Evolutionary conservation across 768 basidiomycete genomes (phyloP), one percentile per base, ranked within the genome.

Genomic region (Leccinum fibrillosum): DNA sequence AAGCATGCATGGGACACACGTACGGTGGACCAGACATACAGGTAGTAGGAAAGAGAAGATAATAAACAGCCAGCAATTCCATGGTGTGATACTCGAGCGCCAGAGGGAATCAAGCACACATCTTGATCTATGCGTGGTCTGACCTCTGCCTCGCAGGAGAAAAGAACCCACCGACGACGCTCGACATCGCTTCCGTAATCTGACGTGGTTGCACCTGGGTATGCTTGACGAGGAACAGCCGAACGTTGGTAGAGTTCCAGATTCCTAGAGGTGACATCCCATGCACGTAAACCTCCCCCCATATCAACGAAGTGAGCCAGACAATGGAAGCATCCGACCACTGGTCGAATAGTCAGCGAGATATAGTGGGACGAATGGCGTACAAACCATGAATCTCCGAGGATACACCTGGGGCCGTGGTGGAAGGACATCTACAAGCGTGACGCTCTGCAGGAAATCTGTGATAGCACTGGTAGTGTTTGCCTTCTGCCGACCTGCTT

Each of bases 261-360:
- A 95, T 85, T 12, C 90, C 92, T 23, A 94, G 77, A 1, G 90
- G 89, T 2, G 87, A 84, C 85, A 95, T 90, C 5, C 88, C 90
- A 49, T 89, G 87, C 21, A 97, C 89, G 69, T 95, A 99, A 19
- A 96, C 83, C 69, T 95, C 92, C 42, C 97, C 95, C 94, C 96
- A 99, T 21, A 95, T 86, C 54, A 98, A 75, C 1, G 92, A 94
- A 4, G 94, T 91, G 37, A 96, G 79, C 96, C 97, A 98, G 17
- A 94, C 82, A 58, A 90, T 79, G 2, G 93, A 94, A 2, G 92
- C 88, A 63, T 94, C 90, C 12, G 94, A 90, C 94, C 94, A 97
- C 92, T 95, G 56, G 9, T 49, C 11, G 8, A 49, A 44, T 54
- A 54, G 44, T 57, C 26, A 55, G 54, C 50, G 34, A n/a, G 2